phyloP scores from a whole-genome alignment of 345 rosid species.

The Melaleuca quinquenervia region DNA sequence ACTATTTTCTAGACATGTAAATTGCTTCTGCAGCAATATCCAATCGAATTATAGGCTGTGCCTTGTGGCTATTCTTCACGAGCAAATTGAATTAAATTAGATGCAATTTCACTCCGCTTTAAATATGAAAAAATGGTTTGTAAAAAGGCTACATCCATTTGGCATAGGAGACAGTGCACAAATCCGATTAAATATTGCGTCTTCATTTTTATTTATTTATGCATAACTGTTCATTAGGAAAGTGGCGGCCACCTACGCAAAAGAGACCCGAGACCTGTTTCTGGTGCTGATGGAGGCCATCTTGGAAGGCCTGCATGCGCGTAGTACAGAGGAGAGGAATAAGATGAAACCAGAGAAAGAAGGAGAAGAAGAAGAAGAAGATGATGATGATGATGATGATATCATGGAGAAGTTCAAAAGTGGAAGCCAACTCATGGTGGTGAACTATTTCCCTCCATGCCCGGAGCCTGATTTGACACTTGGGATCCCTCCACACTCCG shows the following conservation, averaged over 20 bases:
- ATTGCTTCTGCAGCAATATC: background rate
- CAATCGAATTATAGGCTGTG: background rate
- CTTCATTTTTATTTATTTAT: background rate
- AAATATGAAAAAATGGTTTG: background rate
- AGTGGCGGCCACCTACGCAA: constrained; percentile 55
- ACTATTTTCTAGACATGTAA: background rate
- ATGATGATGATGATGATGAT: constrained; percentile 10
- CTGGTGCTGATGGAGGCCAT: constrained; percentile 59
- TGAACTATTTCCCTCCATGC: constrained; percentile 74
- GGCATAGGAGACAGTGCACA: background rate
- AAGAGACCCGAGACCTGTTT: constrained; percentile 50
- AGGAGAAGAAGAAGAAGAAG: background rate
- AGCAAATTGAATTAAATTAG: background rate
- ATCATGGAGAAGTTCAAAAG: constrained; percentile 27
- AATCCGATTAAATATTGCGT: background rate
- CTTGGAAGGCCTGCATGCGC: constrained; percentile 38
- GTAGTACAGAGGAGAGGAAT: background rate
- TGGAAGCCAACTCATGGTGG: constrained; percentile 70
- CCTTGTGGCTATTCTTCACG: background rate
- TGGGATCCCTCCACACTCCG: constrained; percentile 93
- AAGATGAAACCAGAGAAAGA: background rate
- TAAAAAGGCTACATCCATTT: background rate
- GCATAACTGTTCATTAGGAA: constrained; percentile 7
- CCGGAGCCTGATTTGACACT: constrained; percentile 81
- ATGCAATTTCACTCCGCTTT: background rate